Evolutionary conservation across 1,284 basidiomycete genomes (phyloP), one percentile per base, ranked within the genome.

Genomic region (Ganoderma meredithae): DNA sequence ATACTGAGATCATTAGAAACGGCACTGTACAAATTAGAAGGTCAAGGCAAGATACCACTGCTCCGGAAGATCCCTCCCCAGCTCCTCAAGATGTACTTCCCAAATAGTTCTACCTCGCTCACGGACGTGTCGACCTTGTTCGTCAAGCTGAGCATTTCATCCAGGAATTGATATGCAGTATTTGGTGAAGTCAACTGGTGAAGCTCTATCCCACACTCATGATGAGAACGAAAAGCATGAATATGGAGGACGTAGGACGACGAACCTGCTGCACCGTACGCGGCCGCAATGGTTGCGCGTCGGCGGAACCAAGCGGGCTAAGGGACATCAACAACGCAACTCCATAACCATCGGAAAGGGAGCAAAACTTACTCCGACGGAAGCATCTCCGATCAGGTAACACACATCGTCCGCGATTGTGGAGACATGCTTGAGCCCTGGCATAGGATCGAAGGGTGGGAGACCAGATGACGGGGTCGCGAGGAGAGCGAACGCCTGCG

Each of bases 131-230:
- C 83, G 0, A 87, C 71, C 1, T 77, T 72, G 1, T 81, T 77
- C 0, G 87, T 84, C 2, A 82, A 79, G 22, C 83, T 80, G 6
- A 94, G 81, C 2, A 93, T 83, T 6, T 83, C 79, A 56, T 90
- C 86, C n/a, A 94, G 81, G 79, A 94, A 93, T 1, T 80, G 78
- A 31, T 82, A 80, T 0, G 90, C 87, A 1, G 91, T 92, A 22
- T 79, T 73, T 5, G 92, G 90, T 1, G 92, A 93, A 0, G 86
- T 85, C 13, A 94, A 73, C 76, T 94, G 92, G 73, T 94, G 92
- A 12, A 94, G 80, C 78, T 94, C 92, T 90, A 72, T 10, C 44
- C 22, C 31, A 41, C 9, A 33, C 43, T 33, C 9, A 8, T 17
- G 49, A 41, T 52, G 49, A 49, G 47, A 9, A 25, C 10, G 9